phyloP scores from a whole-genome alignment of 495 filamentous ascomycete species.

The Neurospora sp. region DNA sequence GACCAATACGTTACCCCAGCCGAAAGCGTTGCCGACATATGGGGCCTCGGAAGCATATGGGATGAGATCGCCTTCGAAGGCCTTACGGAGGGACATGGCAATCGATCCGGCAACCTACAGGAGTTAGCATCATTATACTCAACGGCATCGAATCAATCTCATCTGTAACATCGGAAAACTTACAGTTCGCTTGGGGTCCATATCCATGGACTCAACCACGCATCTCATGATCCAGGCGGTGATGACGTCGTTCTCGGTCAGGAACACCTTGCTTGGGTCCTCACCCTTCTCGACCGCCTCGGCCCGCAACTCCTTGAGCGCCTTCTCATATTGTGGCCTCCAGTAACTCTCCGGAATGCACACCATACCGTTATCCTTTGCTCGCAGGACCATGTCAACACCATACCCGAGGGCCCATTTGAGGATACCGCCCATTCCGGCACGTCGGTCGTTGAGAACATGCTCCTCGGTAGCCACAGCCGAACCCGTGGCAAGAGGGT shows the following conservation, averaged over 20 bases:
- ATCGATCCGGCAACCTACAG: too few species aligned
- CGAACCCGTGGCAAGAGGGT: slow-evolving; percentile 3
- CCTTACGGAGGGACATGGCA: too few species aligned
- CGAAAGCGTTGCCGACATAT: too few species aligned
- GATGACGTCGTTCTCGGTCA: slow-evolving; percentile 33
- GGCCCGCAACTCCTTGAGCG: slow-evolving; percentile 16
- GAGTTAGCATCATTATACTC: too few species aligned
- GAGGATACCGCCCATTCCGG: slow-evolving; percentile 17
- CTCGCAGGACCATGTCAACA: slow-evolving; percentile 15
- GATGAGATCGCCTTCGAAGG: too few species aligned
- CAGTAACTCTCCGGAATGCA: slow-evolving; percentile 20
- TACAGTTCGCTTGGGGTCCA: slow-evolving; percentile 10
- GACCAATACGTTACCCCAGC: too few species aligned
- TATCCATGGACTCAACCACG: slow-evolving; percentile 8
- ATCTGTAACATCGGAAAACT: background rate
- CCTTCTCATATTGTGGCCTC: slow-evolving; percentile 10
- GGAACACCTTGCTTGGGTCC: slow-evolving; percentile 24
- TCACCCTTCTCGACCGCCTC: slow-evolving; percentile 17
- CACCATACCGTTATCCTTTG: slow-evolving; percentile 28
- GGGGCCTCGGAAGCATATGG: too few species aligned
- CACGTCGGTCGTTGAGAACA: slow-evolving; percentile 6
- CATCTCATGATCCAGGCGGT: slow-evolving; percentile 27
- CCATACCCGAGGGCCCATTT: slow-evolving; percentile 18
- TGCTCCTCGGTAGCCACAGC: slow-evolving; percentile 5
- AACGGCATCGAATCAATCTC: background rate